A percentile compares a stretch with the other conserved stretches of the same genome.
These are phyloP conservation scores for Leishmania braziliensis DNA, from an alignment of 208 protist genomes.

Conservation along the genomic window DNA sequence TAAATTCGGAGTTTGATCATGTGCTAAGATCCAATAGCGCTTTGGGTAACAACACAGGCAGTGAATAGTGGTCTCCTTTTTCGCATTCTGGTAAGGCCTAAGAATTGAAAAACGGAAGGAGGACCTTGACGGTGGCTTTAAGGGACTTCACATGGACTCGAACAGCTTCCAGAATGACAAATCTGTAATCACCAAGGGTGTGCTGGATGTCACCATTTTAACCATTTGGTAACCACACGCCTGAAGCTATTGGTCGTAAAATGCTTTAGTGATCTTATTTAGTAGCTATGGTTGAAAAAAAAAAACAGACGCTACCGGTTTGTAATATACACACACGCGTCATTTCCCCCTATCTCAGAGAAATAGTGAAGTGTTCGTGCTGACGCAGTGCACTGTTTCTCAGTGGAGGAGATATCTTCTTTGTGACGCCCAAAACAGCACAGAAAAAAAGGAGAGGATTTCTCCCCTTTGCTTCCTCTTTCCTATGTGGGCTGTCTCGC, in stretches of 20 bases:
- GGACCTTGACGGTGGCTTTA: conserved; percentile 25
- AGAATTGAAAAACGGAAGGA: conserved; percentile 33
- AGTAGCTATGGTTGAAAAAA: neutral
- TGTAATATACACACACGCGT: neutral
- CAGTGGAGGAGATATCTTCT: neutral
- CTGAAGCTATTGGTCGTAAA: neutral
- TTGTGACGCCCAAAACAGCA: neutral
- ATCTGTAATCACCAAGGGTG: neutral
- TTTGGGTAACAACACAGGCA: conserved; percentile 11
- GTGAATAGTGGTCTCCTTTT: conserved; percentile 14
- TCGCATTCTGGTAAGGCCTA: conserved; percentile 21
- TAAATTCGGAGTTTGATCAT: conserved; percentile 27
- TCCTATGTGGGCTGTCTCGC: neutral
- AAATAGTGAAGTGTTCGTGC: neutral
- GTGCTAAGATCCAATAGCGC: conserved; percentile 22
- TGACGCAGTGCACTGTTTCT: neutral
- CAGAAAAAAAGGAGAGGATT: neutral
- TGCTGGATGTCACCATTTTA: neutral
- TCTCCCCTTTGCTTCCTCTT: neutral
- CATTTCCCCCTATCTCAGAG: neutral
- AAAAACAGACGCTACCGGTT: neutral
- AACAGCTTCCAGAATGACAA: neutral
- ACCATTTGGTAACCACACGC: neutral
- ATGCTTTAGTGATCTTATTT: neutral
- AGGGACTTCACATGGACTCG: conserved; percentile 11